phyloP scores from a whole-genome alignment of 2,329 filamentous ascomycete genomes.

The Hymenoscyphus fraxineus region DNA sequence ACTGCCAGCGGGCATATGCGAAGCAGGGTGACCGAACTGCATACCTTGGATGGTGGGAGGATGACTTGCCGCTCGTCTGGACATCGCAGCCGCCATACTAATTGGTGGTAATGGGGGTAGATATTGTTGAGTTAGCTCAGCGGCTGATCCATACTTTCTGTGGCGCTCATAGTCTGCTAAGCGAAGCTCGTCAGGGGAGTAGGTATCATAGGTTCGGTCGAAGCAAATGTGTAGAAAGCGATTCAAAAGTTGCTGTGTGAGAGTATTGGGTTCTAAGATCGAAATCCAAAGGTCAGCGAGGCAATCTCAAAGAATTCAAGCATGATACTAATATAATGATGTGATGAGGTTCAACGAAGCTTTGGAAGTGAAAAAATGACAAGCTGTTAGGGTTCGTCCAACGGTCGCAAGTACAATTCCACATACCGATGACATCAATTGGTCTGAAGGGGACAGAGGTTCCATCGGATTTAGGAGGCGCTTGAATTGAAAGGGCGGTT shows the following conservation, averaged over 20 bases:
- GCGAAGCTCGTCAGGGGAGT: slow-evolving; percentile 13
- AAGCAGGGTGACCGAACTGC: neutral
- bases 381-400: too few species aligned
- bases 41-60: neutral
- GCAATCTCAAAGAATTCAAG: neutral
- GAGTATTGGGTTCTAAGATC: neutral
- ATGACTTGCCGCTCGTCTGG: neutral
- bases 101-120: neutral
- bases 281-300: neutral
- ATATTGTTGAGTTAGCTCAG: neutral
- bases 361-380: neutral
- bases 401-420: neutral
- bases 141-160: slow-evolving; percentile 3
- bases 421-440: neutral
- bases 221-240: slow-evolving; percentile 6
- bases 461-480: neutral
- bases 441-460: neutral
- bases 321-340: too few species aligned
- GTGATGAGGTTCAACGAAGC: too few species aligned
- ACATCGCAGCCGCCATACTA: neutral
- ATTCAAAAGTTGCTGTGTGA: neutral
- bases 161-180: slow-evolving; percentile 3
- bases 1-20: neutral
- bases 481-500: neutral
- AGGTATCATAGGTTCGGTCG: neutral